phyloP scores from a whole-genome alignment of 345 rosid genomes.

The Hypericum androsaemum region DNA sequence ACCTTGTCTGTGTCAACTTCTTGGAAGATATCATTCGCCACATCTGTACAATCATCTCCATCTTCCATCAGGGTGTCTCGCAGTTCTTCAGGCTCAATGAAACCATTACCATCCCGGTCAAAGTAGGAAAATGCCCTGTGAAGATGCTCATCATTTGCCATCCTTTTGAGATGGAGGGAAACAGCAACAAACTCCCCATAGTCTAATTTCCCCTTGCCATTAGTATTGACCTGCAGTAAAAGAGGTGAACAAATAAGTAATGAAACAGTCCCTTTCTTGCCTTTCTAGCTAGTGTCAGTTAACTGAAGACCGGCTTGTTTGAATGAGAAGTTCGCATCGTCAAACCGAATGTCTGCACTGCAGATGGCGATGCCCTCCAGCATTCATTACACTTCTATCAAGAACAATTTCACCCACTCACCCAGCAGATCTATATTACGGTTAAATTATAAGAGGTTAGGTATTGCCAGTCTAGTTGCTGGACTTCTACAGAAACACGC shows the following conservation, averaged over 20 bases:
- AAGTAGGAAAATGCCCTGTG: slow-evolving; percentile 94
- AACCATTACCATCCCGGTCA: slow-evolving; percentile 89
- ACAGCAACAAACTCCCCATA: slow-evolving; percentile 90
- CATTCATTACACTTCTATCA: no score
- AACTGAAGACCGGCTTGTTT: no score
- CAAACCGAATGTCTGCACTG: no score
- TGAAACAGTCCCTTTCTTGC: no score
- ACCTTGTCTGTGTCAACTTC: slow-evolving; percentile 99
- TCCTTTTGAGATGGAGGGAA: slow-evolving; percentile 80
- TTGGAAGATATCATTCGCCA: slow-evolving; percentile 95
- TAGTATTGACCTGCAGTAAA: slow-evolving; percentile 69
- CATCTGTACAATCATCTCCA: slow-evolving; percentile 86
- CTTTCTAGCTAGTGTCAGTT: no score
- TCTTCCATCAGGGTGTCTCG: slow-evolving; percentile 86
- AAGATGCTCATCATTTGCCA: slow-evolving; percentile 96
- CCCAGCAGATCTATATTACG: no score
- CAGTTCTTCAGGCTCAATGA: slow-evolving; percentile 85
- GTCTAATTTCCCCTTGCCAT: slow-evolving; percentile 83
- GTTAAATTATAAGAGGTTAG: no score
- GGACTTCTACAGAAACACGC: no score
- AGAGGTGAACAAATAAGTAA: slow-evolving; percentile 1
- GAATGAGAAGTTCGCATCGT: no score
- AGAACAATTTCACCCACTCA: no score
- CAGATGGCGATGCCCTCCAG: no score
- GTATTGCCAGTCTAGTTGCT: no score